Evolutionary conservation across 495 filamentous ascomycete genomes (phyloP), one percentile per base, ranked within the genome.

Genomic region (Polyplosphaeria fusca): DNA sequence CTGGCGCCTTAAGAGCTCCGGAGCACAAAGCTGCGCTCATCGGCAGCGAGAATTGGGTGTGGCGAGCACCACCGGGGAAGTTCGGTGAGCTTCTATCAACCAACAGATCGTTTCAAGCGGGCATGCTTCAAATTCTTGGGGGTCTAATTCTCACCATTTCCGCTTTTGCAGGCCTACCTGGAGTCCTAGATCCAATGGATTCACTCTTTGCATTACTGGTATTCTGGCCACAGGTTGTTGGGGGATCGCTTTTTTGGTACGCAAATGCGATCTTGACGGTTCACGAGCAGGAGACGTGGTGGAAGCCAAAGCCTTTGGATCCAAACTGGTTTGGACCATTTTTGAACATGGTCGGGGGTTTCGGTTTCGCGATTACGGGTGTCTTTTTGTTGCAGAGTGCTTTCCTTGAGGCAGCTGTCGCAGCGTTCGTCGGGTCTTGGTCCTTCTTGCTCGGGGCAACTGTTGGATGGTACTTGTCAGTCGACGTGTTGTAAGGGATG

Each of bases 61-160:
- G 55, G 55, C 18, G 44, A 22, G 47, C 55, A 5, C 18, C 26
- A 2, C 13, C 12, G 16, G 22, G 3, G 19, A 58, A 58, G 26
- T 52, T 58, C 27, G 16, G 12, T 3, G 45, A 50, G 11, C 47
- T 58, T 2, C 25, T 45, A 0, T 4, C 5, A 0, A 41, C 16
- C 4, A 58, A 52, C 25, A 22, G 51, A 20, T 47, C 55, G 1
- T 58, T 58, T 40, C 55, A 58, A 40, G 55, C 55, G 16, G 55
- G 55, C 5, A 40, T 58, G 7, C 35, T 58, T n/a, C 47, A 52
- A 39, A 40, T 58, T 13, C 47, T 58, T 22, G 55, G 55, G n/a
- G 55, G 55, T 20, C 22, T 58, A 1, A 52, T 58, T 30, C 52
- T 58, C 55, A 52, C 47, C 40, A 20, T 58, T 20, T 25, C 47